These are phyloP conservation scores for Tolypocladium cylindrosporum DNA, from an alignment of 2,329 filamentous ascomycete genomes.

Conservation along the genomic window DNA sequence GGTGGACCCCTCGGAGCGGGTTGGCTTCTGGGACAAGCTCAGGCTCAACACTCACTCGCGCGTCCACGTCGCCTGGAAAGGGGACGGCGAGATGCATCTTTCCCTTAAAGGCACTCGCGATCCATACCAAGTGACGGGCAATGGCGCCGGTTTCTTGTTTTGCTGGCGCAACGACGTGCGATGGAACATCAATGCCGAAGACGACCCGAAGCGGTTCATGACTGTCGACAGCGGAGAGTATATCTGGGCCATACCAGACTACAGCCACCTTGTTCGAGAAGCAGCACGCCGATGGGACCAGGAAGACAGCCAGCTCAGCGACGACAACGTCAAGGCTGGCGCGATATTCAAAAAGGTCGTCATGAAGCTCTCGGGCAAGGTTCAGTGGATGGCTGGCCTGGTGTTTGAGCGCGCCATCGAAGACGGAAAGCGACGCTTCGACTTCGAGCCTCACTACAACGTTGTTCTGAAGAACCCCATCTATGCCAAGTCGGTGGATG, in stretches of 20 bases:
- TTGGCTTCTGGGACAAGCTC: slow-evolving; percentile 99
- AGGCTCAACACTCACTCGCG: slow-evolving; percentile 88
- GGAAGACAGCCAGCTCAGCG: slow-evolving; percentile 49
- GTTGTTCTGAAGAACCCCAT: slow-evolving; percentile 76
- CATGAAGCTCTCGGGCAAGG: slow-evolving; percentile 96
- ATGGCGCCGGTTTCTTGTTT: slow-evolving; percentile 93
- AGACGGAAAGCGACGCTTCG: slow-evolving; percentile 64
- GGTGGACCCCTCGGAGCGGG: slow-evolving; percentile 82
- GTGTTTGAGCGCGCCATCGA: slow-evolving; percentile 82
- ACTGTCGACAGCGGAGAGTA: slow-evolving; percentile 93
- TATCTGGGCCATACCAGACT: slow-evolving; percentile 88
- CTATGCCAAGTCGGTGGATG: slow-evolving; percentile 51
- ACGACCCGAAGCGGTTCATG: slow-evolving; percentile 90
- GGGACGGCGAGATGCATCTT: slow-evolving; percentile 89
- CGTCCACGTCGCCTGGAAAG: slow-evolving; percentile 82
- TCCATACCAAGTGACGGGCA: slow-evolving; percentile 85
- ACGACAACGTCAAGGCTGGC: slow-evolving; percentile 57
- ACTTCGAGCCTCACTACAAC: slow-evolving; percentile 88
- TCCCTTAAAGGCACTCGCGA: slow-evolving; percentile 86
- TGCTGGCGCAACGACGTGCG: slow-evolving; percentile 94
- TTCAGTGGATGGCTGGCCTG: slow-evolving; percentile 83
- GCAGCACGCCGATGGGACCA: slow-evolving; percentile 40
- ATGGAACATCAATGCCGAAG: slow-evolving; percentile 73
- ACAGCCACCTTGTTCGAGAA: slow-evolving; percentile 75
- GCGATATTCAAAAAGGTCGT: slow-evolving; percentile 96